Percentiles rank a stretch among this genome's conserved stretches.
Evolutionary conservation across 2,329 filamentous ascomycete genomes (phyloP).

Genomic region (Daldinia eschscholtzii): DNA sequence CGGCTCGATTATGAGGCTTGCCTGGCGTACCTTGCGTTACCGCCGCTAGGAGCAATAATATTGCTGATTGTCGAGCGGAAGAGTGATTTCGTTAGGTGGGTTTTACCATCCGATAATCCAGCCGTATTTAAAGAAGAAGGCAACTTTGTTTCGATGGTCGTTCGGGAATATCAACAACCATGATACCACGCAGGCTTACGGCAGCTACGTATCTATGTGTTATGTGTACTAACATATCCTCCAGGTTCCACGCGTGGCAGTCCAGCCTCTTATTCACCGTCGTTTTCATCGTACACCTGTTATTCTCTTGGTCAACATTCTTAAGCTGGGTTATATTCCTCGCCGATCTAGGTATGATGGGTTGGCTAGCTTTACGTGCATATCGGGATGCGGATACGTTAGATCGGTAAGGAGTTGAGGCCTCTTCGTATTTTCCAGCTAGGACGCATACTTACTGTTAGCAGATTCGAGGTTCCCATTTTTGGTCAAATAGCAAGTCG

Average conservation of each 20-base stretch:
- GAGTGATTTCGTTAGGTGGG: conserved; percentile 92
- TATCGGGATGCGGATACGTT: conserved; percentile 83
- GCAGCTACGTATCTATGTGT: background rate
- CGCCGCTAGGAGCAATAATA: conserved; percentile 86
- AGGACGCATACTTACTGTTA: conserved; percentile 1
- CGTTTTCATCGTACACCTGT: conserved; percentile 80
- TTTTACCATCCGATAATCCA: conserved; percentile 10
- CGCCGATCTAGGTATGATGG: conserved; percentile 81
- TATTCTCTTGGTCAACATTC: conserved; percentile 87
- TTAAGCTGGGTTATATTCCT: conserved; percentile 87
- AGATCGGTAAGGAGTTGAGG: conserved; percentile 63
- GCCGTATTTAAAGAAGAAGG: background rate
- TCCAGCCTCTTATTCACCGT: conserved; percentile 84
- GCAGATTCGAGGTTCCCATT: conserved; percentile 85
- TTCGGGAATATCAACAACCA: too few species aligned
- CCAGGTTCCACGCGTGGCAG: conserved; percentile 96
- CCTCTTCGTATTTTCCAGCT: background rate
- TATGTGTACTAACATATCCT: conserved; percentile 41
- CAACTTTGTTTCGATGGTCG: background rate
- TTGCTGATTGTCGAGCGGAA: conserved; percentile 90
- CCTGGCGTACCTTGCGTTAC: conserved; percentile 86
- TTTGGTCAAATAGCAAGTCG: conserved; percentile 88
- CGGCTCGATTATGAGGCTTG: conserved; percentile 91
- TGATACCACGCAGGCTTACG: background rate
- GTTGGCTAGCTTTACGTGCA: conserved; percentile 79